Evolutionary conservation across 306 rosid species (phyloP), one percentile per base, ranked within the genome.

Genomic region (Coriaria nepalensis): DNA sequence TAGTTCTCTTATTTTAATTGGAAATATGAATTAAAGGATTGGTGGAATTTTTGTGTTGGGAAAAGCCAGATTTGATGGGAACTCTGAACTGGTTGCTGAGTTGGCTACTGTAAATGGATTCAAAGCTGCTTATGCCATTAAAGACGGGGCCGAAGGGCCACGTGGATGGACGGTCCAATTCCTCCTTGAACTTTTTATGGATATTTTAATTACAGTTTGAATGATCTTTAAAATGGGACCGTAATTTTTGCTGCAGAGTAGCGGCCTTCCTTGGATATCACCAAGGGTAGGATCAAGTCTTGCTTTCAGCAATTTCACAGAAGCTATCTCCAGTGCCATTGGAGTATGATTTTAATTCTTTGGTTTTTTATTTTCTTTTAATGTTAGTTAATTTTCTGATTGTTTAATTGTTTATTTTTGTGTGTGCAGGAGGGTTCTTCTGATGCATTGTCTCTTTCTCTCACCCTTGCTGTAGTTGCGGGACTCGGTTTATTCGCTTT

Each of bases 91-190:
- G 74, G 93, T 85, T 65, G 98, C 94, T 6, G 96, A 92, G 77
- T 69, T 92, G 72, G 88, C 71, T 39, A 71, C 94, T 8, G 52
- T 73, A 37, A 92, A 92, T 43, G 96, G 87, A 62, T 92, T 92
- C 71, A 92, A 82, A 64, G 84, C 98, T 48, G 96, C 98, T 40
- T 92, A 82, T 64, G 87, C 85, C 13, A 82, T 92, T 15, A 92
- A 82, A 68, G 98, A 92, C 53, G 98, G 98, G 7, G 96, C 76
- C 2, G 98, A 82, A 78, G 98, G 98, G 63, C 87, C 93, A 6
- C 77, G 92, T 32, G 98, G 98, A 75, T 92, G 98, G 98, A 55
- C 36, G 93, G 98, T 92, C 57, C 63, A 13, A 56, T 63, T 68
- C 64, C 51, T 48, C 51, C 63, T 35, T 33, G 32, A 15, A 13